phyloP scores from a whole-genome alignment of 345 rosid species.

The Eucalyptus grandis region DNA sequence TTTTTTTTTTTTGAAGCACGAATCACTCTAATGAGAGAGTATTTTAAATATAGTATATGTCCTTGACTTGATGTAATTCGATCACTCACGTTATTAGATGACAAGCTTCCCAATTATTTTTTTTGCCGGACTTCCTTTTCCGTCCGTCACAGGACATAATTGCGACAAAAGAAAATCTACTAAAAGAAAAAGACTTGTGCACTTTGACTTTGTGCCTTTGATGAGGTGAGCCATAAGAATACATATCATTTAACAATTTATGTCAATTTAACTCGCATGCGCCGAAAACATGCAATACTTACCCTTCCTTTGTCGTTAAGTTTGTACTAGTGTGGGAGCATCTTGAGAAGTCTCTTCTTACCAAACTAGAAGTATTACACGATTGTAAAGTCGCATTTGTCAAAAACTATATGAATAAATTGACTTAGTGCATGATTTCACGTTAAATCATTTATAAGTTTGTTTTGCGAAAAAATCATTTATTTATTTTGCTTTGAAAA shows the following conservation, averaged over 20 bases:
- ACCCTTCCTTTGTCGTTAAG: not conserved
- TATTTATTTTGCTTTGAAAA: not conserved
- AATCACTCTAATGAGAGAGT: not conserved
- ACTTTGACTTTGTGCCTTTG: not conserved
- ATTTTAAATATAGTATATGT: fast-evolving
- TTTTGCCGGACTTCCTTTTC: not conserved
- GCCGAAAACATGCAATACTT: not conserved
- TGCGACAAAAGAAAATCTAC: not conserved
- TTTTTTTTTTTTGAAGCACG: not conserved
- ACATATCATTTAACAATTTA: not conserved
- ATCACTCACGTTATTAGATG: too few species aligned
- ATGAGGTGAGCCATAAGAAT: not conserved
- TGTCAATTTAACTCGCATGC: not conserved
- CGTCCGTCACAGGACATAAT: not conserved
- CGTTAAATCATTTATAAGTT: too few species aligned
- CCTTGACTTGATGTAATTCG: not conserved
- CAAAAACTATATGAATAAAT: not conserved
- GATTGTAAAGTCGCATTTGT: not conserved
- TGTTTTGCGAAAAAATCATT: not conserved
- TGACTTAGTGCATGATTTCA: not conserved
- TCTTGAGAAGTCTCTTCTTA: not conserved
- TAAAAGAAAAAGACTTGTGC: not conserved
- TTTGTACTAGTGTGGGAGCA: not conserved
- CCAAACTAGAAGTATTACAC: not conserved
- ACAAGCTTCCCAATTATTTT: not conserved